These are phyloP conservation scores for Linderina pennispora DNA, from an alignment of 192 early-diverging fungal genomes.

Conservation along the genomic window DNA sequence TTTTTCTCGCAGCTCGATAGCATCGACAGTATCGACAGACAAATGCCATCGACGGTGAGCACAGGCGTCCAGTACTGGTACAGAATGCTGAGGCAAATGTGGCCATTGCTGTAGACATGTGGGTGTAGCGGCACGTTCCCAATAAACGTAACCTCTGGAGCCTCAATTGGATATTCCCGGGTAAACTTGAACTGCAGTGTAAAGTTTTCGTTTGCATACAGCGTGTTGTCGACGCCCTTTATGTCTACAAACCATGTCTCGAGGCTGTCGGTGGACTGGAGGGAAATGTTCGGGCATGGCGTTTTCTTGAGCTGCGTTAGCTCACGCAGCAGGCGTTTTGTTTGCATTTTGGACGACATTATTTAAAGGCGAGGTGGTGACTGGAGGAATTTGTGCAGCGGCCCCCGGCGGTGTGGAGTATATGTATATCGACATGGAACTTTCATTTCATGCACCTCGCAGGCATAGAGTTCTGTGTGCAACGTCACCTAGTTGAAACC, in stretches of 20 bases:
- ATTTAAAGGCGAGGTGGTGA: no score
- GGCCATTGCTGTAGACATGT: conserved; percentile 88
- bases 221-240: conserved; percentile 56
- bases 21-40: conserved; percentile 89
- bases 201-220: conserved; percentile 54
- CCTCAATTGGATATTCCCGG: conserved; percentile 65
- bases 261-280: conserved; percentile 31
- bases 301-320: conserved; percentile 27
- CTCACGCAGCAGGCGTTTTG: conserved; percentile 37
- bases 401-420: no score
- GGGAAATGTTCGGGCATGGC: conserved; percentile 7
- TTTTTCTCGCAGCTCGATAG: conserved; percentile 79
- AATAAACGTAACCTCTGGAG: conserved; percentile 65
- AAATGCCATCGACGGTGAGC: conserved; percentile 82
- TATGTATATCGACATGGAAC: no score
- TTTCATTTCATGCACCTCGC: no score
- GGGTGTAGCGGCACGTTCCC: conserved; percentile 63
- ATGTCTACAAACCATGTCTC: conserved; percentile 61
- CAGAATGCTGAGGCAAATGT: conserved; percentile 94
- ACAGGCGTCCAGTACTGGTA: conserved; percentile 94
- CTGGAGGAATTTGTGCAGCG: no score
- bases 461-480: no score
- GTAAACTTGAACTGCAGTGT: conserved; percentile 64
- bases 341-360: conserved; percentile 18
- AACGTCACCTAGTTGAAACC: no score